A percentile compares a stretch with the other conserved stretches of the same genome.
Conservation (phyloP, 768 basidiomycete genomes). For the Naganishia onofrii region DNA sequence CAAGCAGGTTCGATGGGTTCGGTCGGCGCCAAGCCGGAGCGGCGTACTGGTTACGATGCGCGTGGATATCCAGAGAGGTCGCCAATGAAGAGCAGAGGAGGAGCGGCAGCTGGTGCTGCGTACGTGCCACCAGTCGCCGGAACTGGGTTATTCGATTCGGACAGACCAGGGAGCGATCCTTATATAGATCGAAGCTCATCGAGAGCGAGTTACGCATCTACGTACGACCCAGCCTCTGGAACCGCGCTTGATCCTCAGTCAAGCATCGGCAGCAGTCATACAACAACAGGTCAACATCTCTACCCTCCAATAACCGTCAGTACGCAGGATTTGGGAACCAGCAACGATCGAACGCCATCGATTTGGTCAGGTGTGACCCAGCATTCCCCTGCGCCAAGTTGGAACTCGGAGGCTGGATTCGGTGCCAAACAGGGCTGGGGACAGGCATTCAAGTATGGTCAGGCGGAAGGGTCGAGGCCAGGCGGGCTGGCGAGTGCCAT, state of each 20-base stretch:
- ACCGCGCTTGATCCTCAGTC: not conserved
- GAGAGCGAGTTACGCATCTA: conserved; percentile 17
- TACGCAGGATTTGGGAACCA: not conserved
- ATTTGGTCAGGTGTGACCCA: conserved; percentile 16
- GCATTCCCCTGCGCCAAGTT: conserved; percentile 21
- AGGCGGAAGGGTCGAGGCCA: not conserved
- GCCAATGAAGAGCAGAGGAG: conserved; percentile 6
- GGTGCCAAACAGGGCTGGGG: conserved; percentile 20
- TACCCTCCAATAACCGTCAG: conserved; percentile 11
- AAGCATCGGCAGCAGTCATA: not conserved
- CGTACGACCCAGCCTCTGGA: conserved; percentile 2
- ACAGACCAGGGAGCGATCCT: not conserved
- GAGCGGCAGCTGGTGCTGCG: not conserved
- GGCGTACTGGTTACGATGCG: conserved; percentile 25
- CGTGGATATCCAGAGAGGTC: conserved; percentile 25
- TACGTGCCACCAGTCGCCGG: not conserved
- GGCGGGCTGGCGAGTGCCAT: conserved; percentile 3
- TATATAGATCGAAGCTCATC: not conserved
- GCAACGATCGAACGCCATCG: conserved; percentile 12
- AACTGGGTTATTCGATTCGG: not conserved
- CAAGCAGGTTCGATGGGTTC: not conserved
- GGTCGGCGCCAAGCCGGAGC: not conserved
- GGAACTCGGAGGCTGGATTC: conserved; percentile 15
- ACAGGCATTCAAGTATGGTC: conserved; percentile 16
- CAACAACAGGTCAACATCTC: not conserved